Base-by-base conservation (phyloP, 2,329 filamentous ascomycete genomes). In the Orbilia blumenaviensis region DNA sequence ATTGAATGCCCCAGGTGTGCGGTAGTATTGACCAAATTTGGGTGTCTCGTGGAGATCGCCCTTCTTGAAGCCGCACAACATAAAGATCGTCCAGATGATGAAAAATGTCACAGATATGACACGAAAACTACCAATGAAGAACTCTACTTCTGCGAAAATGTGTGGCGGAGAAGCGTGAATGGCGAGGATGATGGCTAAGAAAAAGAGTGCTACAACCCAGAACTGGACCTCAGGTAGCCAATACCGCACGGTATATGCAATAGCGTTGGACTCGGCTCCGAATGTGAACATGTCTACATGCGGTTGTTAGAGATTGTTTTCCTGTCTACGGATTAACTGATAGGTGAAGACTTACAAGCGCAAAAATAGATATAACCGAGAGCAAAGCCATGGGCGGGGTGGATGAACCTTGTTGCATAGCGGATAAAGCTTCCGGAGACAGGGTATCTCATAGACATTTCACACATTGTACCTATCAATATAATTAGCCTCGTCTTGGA, bases 391-490 rank as follows among this genome's bases (percentile, higher is more conserved):
- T 85, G 81, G 0, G 84, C 84, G 36, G 84, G 83, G 66, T 86
- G 84, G 56, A 86, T 84, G 68, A 83, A 86, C n/a, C 85, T 83
- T 16, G 84, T 82, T 8, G 85, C 85, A 58, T 86, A 87, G 23
- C 86, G 81, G 3, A 85, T 84, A 6, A 87, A 84, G 3, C 85
- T 85, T n/a, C 86, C 83, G 5, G 82, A 82, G 8, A 83, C 77
- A 2, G 83, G 83, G 44, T 83, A 81, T 77, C 82, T 82, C 10
- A 82, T 82, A 7, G 81, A 82, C 82, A 84, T 83, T 78, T 84
- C 83, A 36, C 82, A 83, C 78, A 84, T 80, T 52, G 67, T 54
- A 48, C 60, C 54, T 71, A 18, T 18, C 29, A 44, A 25, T n/a
- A 42, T 34, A 4, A 41, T 66, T 42, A 63, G 41, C 18, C 41